Evolutionary conservation across 371 early-diverging fungal genomes (phyloP), one percentile per base, ranked within the genome.

Genomic region (Mucor indicus): DNA sequence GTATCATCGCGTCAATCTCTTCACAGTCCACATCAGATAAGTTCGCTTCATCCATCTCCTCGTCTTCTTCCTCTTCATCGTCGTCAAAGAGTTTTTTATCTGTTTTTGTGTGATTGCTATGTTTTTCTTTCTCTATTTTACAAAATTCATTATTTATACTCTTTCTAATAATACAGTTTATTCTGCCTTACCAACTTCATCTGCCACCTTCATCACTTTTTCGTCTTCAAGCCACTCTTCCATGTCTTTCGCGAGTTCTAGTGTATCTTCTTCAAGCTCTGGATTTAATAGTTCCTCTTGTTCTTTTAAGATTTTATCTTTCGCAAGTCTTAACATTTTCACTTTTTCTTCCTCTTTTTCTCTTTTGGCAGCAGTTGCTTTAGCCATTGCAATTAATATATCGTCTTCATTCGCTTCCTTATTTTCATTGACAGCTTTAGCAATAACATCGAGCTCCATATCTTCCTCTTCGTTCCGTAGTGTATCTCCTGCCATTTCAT

Each of bases 11-110:
- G 11, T 77, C 77, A 32, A 92, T 78, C 64, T 92, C 92, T 15
- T 86, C 86, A 56, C 89, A 90, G 53, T 90, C 92, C 20, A 89
- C 67, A 40, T 88, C 88, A 1, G 81, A 72, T 47, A 86, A 62
- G 21, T 56, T 50, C 24, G 16, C 53, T 8, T 53, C 53, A 4
- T 53, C 42, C 4, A 36, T 29, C 4, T 48, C 53, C 9, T 35
- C 47, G 1, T 45, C 47, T 1, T 46, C 43, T 8, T 50, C 48
- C n/a, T 53, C 52, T 3, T 48, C 48, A 2, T 36, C 24, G 9
- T 53, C 11, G 10, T 40, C 8, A 19, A 37, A 30, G 50, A 50
- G 17, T 17, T 39, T n/a, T 20, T 30, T 12, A 3, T 37, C 22
- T 33, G 35, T 33, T n/a, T n/a, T n/a, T n/a, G n/a, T n/a, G n/a